Conservation (phyloP, 345 rosid genomes). For the Camelina sativa region DNA sequence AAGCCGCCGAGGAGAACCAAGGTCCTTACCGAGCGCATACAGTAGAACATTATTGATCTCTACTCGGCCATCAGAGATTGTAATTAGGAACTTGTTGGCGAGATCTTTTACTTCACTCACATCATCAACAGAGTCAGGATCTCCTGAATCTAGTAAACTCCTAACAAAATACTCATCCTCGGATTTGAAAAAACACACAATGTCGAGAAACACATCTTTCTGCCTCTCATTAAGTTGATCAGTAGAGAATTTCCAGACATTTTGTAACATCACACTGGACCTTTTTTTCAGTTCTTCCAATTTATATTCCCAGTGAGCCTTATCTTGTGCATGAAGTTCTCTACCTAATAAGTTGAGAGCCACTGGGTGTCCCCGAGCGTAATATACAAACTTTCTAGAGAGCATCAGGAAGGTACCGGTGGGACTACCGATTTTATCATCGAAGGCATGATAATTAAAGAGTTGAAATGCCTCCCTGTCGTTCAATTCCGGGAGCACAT, state of each 20-base stretch:
- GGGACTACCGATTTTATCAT: not conserved
- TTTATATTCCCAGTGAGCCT: constrained; percentile 25
- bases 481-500: not conserved
- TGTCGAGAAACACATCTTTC: constrained; percentile 41
- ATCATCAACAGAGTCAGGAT: not conserved
- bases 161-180: not conserved
- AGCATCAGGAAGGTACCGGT: not conserved
- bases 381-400: not conserved
- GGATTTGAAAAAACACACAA: constrained; percentile 40
- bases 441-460: constrained; percentile 20
- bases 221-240: constrained; percentile 31
- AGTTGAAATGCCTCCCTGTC: constrained; percentile 13
- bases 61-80: not conserved
- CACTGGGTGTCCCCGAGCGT: constrained; percentile 37
- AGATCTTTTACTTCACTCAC: constrained; percentile 23
- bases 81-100: constrained; percentile 25
- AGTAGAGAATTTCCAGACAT: constrained; percentile 17
- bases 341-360: constrained; percentile 40
- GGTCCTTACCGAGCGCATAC: not conserved
- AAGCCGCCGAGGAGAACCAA: not conserved
- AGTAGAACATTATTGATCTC: constrained; percentile 38
- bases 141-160: constrained; percentile 4
- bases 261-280: not conserved
- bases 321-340: not conserved
- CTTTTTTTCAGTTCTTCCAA: not conserved